These are phyloP conservation scores for Suillus hirtellus DNA, from an alignment of 768 basidiomycete genomes.

Conservation along the genomic window DNA sequence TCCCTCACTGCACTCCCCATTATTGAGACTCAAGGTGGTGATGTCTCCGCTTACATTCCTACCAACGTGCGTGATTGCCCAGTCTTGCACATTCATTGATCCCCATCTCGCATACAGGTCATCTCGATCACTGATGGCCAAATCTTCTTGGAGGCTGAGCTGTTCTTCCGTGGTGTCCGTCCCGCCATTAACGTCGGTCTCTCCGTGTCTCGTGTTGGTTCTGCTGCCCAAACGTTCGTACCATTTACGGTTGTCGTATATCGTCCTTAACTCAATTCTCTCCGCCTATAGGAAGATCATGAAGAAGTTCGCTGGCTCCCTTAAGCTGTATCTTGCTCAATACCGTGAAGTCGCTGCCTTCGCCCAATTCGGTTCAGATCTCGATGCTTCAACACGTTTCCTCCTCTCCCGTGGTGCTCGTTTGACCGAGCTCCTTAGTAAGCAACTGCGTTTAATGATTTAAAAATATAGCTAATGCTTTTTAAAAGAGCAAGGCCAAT, in stretches of 20 bases:
- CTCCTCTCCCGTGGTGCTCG: constrained; percentile 96
- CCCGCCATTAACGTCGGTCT: constrained; percentile 99
- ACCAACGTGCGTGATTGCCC: constrained; percentile 62
- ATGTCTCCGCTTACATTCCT: constrained; percentile 99
- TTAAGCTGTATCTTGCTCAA: constrained; percentile 99
- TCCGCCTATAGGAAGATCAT: constrained; percentile 77
- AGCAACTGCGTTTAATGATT: constrained; percentile 26
- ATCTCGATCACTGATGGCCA: constrained; percentile 99
- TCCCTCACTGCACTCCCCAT: constrained; percentile 98
- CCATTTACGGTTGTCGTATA: not conserved
- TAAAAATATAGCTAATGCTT: constrained; percentile 21
- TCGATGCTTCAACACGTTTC: constrained; percentile 99
- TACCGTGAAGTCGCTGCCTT: constrained; percentile 99
- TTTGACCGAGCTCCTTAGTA: constrained; percentile 93
- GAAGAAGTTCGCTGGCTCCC: constrained; percentile 99
- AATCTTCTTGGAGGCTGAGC: constrained; percentile 99
- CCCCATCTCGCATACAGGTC: constrained; percentile 54
- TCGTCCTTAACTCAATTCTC: not conserved
- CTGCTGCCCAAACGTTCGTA: constrained; percentile 97
- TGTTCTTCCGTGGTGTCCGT: constrained; percentile 99
- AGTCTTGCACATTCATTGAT: not conserved
- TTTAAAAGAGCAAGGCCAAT: constrained; percentile 90
- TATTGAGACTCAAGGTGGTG: constrained; percentile 99
- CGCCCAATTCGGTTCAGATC: constrained; percentile 99
- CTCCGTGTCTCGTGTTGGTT: constrained; percentile 99